Conservation (phyloP, 805 yeast species). For the Diddensiella caesifluorescens region DNA sequence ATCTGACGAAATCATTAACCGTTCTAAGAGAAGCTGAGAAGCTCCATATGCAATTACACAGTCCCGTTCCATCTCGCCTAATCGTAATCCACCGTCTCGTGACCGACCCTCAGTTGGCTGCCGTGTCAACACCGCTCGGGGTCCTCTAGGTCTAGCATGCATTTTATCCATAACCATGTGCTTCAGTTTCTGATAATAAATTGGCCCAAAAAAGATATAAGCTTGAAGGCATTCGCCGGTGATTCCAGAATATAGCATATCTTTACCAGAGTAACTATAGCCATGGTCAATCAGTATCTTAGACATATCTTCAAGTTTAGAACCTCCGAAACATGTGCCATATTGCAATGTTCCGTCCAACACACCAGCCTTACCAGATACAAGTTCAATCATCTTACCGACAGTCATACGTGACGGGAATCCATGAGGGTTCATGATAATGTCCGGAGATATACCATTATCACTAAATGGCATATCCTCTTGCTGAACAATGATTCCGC, state of each 20-base stretch:
- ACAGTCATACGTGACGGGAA: constrained; percentile 99
- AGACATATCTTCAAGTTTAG: constrained; percentile 94
- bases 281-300: constrained; percentile 85
- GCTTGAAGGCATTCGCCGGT: constrained; percentile 98
- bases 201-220: constrained; percentile 97
- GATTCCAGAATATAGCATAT: constrained; percentile 94
- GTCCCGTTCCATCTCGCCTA: constrained; percentile 99
- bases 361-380: constrained; percentile 97
- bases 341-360: constrained; percentile 85
- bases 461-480: constrained; percentile 98
- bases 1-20: constrained; percentile 94
- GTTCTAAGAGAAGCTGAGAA: constrained; percentile 84
- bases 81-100: constrained; percentile 96
- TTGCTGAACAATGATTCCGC: constrained; percentile 96
- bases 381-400: constrained; percentile 94
- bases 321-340: constrained; percentile 98
- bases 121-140: constrained; percentile 94
- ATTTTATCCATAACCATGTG: constrained; percentile 98
- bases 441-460: constrained; percentile 94
- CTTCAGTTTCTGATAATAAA: constrained; percentile 94
- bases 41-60: constrained; percentile 99
- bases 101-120: constrained; percentile 99
- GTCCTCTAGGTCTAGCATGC: constrained; percentile 99
- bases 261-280: constrained; percentile 92
- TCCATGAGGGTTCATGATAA: constrained; percentile 97